Conservation (phyloP, 352 stramenopile genomes). For the Detonula confervacea region DNA sequence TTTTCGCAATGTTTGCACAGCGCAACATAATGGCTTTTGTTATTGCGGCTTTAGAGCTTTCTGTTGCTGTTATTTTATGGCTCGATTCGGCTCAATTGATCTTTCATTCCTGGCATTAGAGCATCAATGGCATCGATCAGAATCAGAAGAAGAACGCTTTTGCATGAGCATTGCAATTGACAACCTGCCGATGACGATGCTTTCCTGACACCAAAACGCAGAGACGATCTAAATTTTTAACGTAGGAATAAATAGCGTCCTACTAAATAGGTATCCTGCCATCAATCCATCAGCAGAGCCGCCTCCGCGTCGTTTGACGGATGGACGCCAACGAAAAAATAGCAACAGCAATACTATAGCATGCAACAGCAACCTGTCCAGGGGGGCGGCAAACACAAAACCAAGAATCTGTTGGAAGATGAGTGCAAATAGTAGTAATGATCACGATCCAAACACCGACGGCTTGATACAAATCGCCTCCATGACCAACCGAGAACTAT, state of each 20-base stretch:
- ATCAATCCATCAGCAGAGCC: no score
- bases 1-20: conserved; percentile 1
- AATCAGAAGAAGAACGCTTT: not conserved
- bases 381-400: no score
- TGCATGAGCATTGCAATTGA: no score
- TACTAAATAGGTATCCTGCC: no score
- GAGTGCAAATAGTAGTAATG: no score
- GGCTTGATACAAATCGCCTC: conserved; percentile 33
- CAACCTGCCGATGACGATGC: not conserved
- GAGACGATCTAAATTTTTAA: no score
- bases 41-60: no score
- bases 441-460: not conserved
- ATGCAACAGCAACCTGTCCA: no score
- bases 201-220: not conserved
- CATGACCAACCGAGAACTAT: conserved; percentile 49
- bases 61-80: not conserved
- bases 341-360: no score
- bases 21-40: conserved; percentile 17
- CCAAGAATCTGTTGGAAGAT: no score
- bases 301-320: no score
- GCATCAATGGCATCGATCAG: not conserved
- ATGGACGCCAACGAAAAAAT: no score
- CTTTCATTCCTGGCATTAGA: not conserved
- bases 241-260: not conserved
- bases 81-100: not conserved